Evolutionary conservation across 768 basidiomycete genomes (phyloP), one percentile per base, ranked within the genome.

Genomic region (Pulveroboletus ravenelii): DNA sequence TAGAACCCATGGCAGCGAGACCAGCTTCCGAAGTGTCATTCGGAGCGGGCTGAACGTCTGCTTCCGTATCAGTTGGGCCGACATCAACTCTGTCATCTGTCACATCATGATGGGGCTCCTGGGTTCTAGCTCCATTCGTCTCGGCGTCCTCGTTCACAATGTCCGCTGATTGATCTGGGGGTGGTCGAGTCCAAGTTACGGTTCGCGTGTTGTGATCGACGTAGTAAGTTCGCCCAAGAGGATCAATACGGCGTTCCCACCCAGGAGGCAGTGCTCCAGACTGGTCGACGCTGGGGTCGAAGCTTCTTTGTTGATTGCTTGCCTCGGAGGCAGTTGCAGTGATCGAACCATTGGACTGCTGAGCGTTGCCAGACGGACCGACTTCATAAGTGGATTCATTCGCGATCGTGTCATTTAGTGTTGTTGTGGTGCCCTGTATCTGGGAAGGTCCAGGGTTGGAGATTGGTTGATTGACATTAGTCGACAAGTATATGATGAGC

Each of bases 131-230:
- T 8, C 86, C 87, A 65, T 87, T 87, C 12, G 87, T 89, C 65
- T 89, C 89, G 47, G 68, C 83, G 59, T 86, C 84, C 65, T 89
- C 87, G 5, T 78, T 73, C 31, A 73, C 79, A 41, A 72, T 78
- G 62, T 94, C 93, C 12, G 78, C 83, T 4, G 81, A 78, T 40
- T 87, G 85, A 61, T 78, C 92, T 10, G 81, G 70, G 20, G 86
- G 89, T 7, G 95, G 95, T 14, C 96, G 76, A 65, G 92, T 94
- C 96, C 96, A 99, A 0, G 96, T 98, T 7, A 96, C 98, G 12
- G 87, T 90, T 50, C 96, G 87, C 8, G 91, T 92, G 67, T 97
- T 98, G 72, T 98, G 96, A 66, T 99, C 96, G 48, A 99, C 96
- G 66, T 98, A 99, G 68, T 99, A 99, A 7, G 92, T 95, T 50